Percentiles rank a stretch among this genome's conserved stretches.
These are phyloP conservation scores for Alternaria sp. DNA, from an alignment of 2,329 filamentous ascomycete species.

Conservation along the genomic window DNA sequence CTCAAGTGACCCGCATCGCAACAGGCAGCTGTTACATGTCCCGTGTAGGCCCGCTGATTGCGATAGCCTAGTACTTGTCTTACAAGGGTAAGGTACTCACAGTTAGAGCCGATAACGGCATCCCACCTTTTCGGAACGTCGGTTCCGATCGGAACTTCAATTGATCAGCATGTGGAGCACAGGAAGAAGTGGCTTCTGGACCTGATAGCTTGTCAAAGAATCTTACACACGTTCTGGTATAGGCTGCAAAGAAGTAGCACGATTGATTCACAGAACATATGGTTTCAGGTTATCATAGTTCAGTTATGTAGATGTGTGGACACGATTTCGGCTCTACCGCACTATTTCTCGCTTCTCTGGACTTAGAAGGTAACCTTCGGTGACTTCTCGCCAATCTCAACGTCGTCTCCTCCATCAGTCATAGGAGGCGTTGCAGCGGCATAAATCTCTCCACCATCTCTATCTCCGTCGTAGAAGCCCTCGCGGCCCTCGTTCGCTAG, in stretches of 20 bases:
- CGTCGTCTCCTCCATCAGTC: constrained; percentile 18
- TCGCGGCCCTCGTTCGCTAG: constrained; percentile 37
- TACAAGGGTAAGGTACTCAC: constrained; percentile 3
- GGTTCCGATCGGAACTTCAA: background rate
- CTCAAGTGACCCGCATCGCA: background rate
- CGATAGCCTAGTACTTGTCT: constrained; percentile 4
- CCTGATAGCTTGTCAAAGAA: background rate
- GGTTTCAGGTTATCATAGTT: background rate
- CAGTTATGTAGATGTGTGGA: background rate
- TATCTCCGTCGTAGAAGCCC: constrained; percentile 43
- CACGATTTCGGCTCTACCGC: background rate
- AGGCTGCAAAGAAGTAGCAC: background rate
- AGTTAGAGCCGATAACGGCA: constrained; percentile 10
- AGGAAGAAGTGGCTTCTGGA: background rate
- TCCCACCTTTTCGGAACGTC: constrained; percentile 8
- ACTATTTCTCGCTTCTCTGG: background rate
- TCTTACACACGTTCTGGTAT: background rate
- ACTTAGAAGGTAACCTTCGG: constrained; percentile 13
- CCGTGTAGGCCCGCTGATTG: background rate
- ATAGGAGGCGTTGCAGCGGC: constrained; percentile 24
- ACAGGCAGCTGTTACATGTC: constrained; percentile 1
- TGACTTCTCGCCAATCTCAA: constrained; percentile 21
- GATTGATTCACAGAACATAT: background rate
- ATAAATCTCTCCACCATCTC: constrained; percentile 19
- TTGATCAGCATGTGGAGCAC: background rate